A percentile compares a stretch with the other conserved stretches of the same genome.
These are phyloP conservation scores for Boechera divaricarpa DNA, from an alignment of 345 rosid species.

Conservation along the genomic window DNA sequence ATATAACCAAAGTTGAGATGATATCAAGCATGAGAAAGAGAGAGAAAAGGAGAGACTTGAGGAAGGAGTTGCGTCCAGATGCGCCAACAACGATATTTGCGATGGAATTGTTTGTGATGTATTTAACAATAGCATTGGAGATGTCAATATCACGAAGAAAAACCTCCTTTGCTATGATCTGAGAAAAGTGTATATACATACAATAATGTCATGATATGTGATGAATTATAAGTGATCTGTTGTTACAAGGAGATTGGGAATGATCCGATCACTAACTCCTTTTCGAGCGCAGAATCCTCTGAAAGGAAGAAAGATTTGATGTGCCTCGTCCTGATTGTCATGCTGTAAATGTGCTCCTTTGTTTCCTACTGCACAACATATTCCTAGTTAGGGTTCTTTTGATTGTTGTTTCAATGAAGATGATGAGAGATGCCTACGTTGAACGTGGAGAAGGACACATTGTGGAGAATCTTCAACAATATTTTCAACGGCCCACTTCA, in stretches of 20 bases:
- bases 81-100: slow-evolving; percentile 66
- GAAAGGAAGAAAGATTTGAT: slow-evolving; percentile 65
- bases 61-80: slow-evolving; percentile 49
- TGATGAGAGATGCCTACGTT: slow-evolving; percentile 27
- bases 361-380: slow-evolving; percentile 34
- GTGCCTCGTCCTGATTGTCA: slow-evolving; percentile 50
- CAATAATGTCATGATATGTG: neutral
- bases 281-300: slow-evolving; percentile 69
- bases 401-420: neutral
- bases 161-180: slow-evolving; percentile 64
- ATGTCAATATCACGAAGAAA: slow-evolving; percentile 58
- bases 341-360: slow-evolving; percentile 40
- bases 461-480: slow-evolving; percentile 59
- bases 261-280: slow-evolving; percentile 54
- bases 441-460: slow-evolving; percentile 71
- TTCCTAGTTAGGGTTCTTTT: slow-evolving; percentile 8
- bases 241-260: slow-evolving; percentile 5
- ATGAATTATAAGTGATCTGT: neutral
- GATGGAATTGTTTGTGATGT: slow-evolving; percentile 45
- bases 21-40: neutral
- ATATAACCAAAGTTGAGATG: slow-evolving; percentile 32
- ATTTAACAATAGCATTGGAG: slow-evolving; percentile 59
- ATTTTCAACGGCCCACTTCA: slow-evolving; percentile 79
- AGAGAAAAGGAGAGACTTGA: slow-evolving; percentile 35
- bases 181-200: slow-evolving; percentile 27